Conservation (phyloP, 2,329 filamentous ascomycete genomes). For the Paraphoma sp. region DNA sequence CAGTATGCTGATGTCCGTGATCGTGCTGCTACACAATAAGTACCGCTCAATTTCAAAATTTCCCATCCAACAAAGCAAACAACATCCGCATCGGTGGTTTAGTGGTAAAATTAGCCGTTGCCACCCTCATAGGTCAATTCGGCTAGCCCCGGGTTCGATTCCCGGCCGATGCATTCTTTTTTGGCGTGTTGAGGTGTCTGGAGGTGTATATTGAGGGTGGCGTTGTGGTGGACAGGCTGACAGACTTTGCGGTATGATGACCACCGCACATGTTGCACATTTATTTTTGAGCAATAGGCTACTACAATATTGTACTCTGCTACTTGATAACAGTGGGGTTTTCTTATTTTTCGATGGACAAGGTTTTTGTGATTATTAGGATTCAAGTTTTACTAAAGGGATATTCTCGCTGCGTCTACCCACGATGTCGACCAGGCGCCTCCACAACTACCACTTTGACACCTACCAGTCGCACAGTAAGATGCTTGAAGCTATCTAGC, state of each 20-base stretch:
- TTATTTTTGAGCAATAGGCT: not conserved
- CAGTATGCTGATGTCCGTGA: not conserved
- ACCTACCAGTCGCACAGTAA: too few relatives aligned
- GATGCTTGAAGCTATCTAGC: too few relatives aligned
- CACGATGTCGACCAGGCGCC: too few relatives aligned
- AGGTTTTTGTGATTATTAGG: too few relatives aligned
- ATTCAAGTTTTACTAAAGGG: too few relatives aligned
- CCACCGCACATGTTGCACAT: not conserved
- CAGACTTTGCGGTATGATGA: not conserved
- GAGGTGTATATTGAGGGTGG: not conserved
- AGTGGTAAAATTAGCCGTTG: conserved; percentile 13
- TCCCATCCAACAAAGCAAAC: not conserved
- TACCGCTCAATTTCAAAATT: not conserved
- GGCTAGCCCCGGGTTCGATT: conserved; percentile 12
- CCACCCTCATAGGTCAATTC: conserved; percentile 2
- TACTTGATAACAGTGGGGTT: too few relatives aligned
- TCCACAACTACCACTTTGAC: too few relatives aligned
- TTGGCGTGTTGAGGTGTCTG: not conserved
- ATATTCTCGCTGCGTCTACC: too few relatives aligned
- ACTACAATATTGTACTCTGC: not conserved
- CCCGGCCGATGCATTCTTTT: conserved; percentile 9
- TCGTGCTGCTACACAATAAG: not conserved
- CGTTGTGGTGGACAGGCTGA: not conserved
- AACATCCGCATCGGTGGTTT: conserved; percentile 8
- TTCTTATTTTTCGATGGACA: too few relatives aligned